Evolutionary conservation across 495 filamentous ascomycete species (phyloP), one percentile per base, ranked within the genome.

Genomic region (Aspergillus wentii): DNA sequence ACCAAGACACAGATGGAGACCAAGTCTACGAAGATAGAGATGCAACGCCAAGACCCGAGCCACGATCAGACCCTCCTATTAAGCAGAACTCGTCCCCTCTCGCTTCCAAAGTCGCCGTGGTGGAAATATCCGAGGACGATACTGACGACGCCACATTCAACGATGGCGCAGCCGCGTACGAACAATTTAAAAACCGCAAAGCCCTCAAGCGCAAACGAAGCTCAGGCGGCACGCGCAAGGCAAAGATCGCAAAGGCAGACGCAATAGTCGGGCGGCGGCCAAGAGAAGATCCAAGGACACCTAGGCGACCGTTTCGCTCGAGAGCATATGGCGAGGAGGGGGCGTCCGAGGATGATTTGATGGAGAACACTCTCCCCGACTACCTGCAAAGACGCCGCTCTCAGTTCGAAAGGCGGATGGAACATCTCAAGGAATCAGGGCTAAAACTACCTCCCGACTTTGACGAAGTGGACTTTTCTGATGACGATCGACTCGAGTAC

Each of bases 381-480:
- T 80, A 81, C 50, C 49, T 85, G 4, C 70, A 78, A 46, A 47
- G 57, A 3, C 72, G 80, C 10, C 64, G 71, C 13, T 41, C 33
- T 1, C 59, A 68, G 32, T 78, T 82, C 33, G 75, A 82, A 23
- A 54, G 68, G 23, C 64, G 71, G 9, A 61, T 61, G 16, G 72
- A 82, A 27, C 67, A 63, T 4, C 59, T 90, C 22, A 74, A 76
- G 29, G 75, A 82, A 28, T 75, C 74, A 1, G 88, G 85, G 1
- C 57, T 97, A 31, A 82, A 75, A 41, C 51, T 96, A 2, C 88
- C 92, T 0, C 92, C 92, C 0, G 71, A 72, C 35, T 96, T 86
- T 51, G 78, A 85, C 16, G 82, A 85, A 31, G 64, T 98, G 27
- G 78, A 88, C 8, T 95, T 95, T 47, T 94, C 88, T 1, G 89